Evolutionary conservation across 108 stramenopile species (phyloP).

Genomic region (Nannochloropsis salina): DNA sequence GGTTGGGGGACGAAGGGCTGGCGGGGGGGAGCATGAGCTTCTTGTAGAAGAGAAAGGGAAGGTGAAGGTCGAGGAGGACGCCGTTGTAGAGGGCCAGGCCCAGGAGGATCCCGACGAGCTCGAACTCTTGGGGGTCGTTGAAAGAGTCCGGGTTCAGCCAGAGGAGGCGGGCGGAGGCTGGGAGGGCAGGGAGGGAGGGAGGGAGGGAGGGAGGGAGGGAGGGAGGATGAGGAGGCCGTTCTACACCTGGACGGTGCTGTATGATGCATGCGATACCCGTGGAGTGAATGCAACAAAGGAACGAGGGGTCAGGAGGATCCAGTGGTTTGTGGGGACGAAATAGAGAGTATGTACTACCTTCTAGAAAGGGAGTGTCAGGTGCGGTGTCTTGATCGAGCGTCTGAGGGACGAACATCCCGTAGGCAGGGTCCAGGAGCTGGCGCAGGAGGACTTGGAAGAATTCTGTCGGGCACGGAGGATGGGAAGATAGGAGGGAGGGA

Average conservation of each 20-base stretch:
- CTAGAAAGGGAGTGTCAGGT: background rate
- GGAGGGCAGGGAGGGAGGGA: background rate
- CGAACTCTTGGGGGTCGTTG: conserved; percentile 36
- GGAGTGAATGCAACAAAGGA: background rate
- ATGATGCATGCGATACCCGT: background rate
- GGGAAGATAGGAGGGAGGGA: background rate
- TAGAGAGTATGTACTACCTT: background rate
- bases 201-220: background rate
- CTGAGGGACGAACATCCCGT: conserved; percentile 43
- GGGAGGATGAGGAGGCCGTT: background rate
- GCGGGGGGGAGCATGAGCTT: conserved; percentile 34
- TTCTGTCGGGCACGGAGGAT: background rate
- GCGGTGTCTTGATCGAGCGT: background rate
- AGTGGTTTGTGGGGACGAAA: too few species aligned
- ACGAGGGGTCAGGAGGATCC: background rate
- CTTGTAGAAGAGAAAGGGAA: conserved; percentile 50
- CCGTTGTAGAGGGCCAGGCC: conserved; percentile 57
- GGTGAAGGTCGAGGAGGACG: conserved; percentile 50
- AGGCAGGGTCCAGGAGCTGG: conserved; percentile 41
- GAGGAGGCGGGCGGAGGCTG: conserved; percentile 7
- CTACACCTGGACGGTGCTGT: too few species aligned
- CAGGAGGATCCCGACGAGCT: conserved; percentile 51
- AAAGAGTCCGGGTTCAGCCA: conserved; percentile 53
- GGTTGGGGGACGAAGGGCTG: background rate
- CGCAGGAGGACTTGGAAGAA: conserved; percentile 32